Percentiles rank a stretch among this genome's conserved stretches.
Evolutionary conservation across 768 basidiomycete genomes (phyloP).

Genomic region (Trametes sanguinea): DNA sequence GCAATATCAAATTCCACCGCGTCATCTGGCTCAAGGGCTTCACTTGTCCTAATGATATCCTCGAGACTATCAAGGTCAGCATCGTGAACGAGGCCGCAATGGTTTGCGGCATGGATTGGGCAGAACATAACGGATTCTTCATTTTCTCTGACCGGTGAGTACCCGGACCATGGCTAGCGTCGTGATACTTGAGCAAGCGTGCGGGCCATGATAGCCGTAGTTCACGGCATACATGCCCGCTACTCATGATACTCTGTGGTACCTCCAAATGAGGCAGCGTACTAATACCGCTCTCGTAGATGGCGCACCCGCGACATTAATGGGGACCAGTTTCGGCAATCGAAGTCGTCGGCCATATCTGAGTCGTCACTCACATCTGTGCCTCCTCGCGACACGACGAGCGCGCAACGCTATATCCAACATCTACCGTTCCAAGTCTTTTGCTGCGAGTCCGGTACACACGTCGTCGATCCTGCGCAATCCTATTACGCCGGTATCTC

Average conservation of each 20-base stretch:
- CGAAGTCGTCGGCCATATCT: slow-evolving; percentile 91
- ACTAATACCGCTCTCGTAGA: slow-evolving; percentile 39
- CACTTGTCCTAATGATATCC: slow-evolving; percentile 96
- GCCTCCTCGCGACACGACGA: slow-evolving; percentile 85
- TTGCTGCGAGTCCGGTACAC: slow-evolving; percentile 98
- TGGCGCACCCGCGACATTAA: slow-evolving; percentile 98
- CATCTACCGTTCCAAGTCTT: slow-evolving; percentile 98
- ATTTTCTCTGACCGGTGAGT: slow-evolving; percentile 94
- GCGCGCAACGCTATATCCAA: slow-evolving; percentile 80
- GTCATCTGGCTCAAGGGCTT: slow-evolving; percentile 99
- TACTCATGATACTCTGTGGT: not conserved
- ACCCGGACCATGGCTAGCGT: not conserved
- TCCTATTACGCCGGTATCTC: slow-evolving; percentile 90
- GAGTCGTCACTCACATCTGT: slow-evolving; percentile 88
- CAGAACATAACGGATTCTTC: slow-evolving; percentile 95
- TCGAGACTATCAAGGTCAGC: slow-evolving; percentile 93
- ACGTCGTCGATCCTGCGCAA: slow-evolving; percentile 93
- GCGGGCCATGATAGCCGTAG: not conserved
- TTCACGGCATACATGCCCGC: not conserved
- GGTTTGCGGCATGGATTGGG: slow-evolving; percentile 99
- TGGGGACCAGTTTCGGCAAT: slow-evolving; percentile 97
- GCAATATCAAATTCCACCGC: slow-evolving; percentile 81
- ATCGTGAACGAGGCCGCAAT: slow-evolving; percentile 91
- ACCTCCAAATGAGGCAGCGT: not conserved
- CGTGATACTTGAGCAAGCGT: not conserved